phyloP scores from a whole-genome alignment of 192 early-diverging fungal genomes.

The Dimargaris xerosporica region DNA sequence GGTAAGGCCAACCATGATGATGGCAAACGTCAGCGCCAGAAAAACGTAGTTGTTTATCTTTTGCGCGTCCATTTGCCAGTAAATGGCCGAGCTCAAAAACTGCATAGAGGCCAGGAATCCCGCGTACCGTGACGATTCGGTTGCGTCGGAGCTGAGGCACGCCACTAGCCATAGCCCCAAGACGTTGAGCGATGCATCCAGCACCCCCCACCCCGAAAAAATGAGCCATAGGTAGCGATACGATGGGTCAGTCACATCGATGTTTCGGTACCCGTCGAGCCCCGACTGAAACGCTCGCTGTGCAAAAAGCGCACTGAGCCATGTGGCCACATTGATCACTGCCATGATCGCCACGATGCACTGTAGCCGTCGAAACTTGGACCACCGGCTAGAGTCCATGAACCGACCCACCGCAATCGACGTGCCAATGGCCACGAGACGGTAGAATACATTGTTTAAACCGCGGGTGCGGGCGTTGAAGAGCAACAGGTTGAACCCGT shows the following conservation, averaged over 20 bases:
- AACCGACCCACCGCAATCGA: neutral
- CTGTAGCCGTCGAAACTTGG: neutral
- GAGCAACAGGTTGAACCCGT: slow-evolving; percentile 2
- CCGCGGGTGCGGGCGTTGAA: neutral
- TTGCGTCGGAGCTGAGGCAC: neutral
- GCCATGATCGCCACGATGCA: neutral
- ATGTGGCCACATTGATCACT: neutral
- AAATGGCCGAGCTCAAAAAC: neutral
- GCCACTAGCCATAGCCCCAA: neutral
- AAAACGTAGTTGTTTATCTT: neutral
- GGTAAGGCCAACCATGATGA: neutral
- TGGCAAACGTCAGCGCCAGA: neutral
- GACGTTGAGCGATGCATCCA: neutral
- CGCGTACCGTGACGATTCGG: neutral
- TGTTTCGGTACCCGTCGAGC: neutral
- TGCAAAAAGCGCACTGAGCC: neutral
- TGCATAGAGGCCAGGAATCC: neutral
- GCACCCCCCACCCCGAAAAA: neutral
- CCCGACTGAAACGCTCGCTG: neutral
- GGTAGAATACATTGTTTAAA: neutral
- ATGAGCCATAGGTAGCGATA: neutral
- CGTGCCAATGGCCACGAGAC: neutral
- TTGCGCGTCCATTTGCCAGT: slow-evolving; percentile 5
- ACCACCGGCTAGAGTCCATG: neutral
- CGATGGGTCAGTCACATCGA: neutral